phyloP scores from a whole-genome alignment of 257 asterid genomes.

The Solanum peruvianum region DNA sequence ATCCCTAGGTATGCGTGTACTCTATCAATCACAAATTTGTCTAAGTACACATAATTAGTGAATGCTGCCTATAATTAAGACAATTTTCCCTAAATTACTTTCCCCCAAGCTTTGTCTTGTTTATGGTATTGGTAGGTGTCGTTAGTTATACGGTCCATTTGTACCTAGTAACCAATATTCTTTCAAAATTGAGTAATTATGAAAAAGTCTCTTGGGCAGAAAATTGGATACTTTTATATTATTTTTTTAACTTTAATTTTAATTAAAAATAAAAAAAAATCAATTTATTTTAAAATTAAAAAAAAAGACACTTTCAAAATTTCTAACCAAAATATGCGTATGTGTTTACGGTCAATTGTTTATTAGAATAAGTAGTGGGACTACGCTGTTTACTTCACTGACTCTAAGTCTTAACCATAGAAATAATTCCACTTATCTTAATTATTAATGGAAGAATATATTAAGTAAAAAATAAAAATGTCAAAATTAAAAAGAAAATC shows the following conservation, averaged over 20 bases:
- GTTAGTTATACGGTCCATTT: neutral
- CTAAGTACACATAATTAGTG: neutral
- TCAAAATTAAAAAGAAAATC: no score
- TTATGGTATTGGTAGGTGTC: neutral
- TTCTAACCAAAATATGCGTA: no score
- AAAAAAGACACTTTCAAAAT: no score
- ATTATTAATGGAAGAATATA: neutral
- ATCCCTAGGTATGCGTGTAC: neutral
- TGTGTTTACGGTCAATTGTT: neutral
- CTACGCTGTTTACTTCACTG: neutral
- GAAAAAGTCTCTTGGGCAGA: no score
- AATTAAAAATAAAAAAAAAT: no score
- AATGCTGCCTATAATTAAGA: neutral
- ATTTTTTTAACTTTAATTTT: no score
- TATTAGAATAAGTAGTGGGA: neutral
- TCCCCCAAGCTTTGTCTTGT: neutral
- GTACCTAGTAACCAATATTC: neutral
- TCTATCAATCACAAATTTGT: neutral
- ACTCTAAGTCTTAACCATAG: neutral
- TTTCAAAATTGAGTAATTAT: neutral
- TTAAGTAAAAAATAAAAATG: neutral
- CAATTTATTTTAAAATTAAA: no score
- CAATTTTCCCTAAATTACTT: neutral
- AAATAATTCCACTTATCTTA: no score
- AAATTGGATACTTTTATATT: no score